Base-by-base conservation (phyloP, 2,329 filamentous ascomycete genomes). In the Botryotinia narcissicola region DNA sequence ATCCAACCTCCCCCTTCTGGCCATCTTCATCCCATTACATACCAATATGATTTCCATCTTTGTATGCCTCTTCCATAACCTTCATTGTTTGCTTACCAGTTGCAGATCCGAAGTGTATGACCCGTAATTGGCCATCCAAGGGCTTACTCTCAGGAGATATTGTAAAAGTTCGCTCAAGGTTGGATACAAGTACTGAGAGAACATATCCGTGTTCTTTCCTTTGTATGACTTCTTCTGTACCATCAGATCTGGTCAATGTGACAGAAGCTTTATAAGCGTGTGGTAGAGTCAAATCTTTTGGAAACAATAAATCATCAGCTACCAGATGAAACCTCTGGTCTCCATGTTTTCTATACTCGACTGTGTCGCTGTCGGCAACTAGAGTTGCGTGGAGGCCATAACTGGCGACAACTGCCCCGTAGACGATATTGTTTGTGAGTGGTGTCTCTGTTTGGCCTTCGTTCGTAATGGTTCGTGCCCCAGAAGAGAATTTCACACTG, bases 361-460 rank as follows among this genome's bases (percentile, higher is more conserved):
- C 85, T 0, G 95, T 97, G 82, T 98, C 95, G 82, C 93, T 96
- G 83, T 98, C 94, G 78, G 93, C 94, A 35, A 98, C 94, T 5
- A 98, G 87, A 60, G 91, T 90, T 44, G 95, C 93, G 80, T 98
- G 95, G 79, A 98, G 90, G 32, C 93, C 95, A 87, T 97, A 97
- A 81, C 92, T 96, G 62, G 91, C 91, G 2, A 98, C 95, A 35
- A 98, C 93, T 37, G 92, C 92, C 40, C 94, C 95, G 78, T 92
- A 88, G 37, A 92, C 84, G 71, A 73, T 68, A 62, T 78, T 75
- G 10, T 78, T 76, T 2, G 68, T 63, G 10, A 81, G 73, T 1
- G 77, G 76, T 3, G 76, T 79, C 12, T 77, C 76, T 0, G 74
- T 78, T 42, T 76, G 78, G 12, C 76, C 78, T 76, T 81, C 79